Evolutionary conservation across 495 filamentous ascomycete genomes (phyloP), one percentile per base, ranked within the genome.

Genomic region (Trichoderma gamsii): DNA sequence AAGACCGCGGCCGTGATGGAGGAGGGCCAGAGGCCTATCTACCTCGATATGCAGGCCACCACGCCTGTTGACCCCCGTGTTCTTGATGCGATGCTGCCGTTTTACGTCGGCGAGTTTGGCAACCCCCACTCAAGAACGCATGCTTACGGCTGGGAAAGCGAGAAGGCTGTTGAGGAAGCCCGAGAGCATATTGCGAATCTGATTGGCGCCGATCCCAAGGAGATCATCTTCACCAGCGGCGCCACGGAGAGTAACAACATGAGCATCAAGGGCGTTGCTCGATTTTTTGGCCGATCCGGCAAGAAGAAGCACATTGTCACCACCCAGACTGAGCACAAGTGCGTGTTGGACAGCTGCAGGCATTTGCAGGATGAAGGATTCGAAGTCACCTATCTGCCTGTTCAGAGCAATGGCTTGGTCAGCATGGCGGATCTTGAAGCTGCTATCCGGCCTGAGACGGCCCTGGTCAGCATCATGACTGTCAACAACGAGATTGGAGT

Each of bases 401-500:
- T 99, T 21, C 84, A 92, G 78, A 82, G 71, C 74, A 96, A 89
- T 69, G 95, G 95, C 41, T 79, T 98, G 71, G 83, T 99, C 70
- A 85, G 91, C 66, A 84, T 98, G 82, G 82, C 92, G 67, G 86
- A 94, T 73, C 84, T 99, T n/a, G 91, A 96, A 79, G 89, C 86
- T 11, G 91, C 94, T 16, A 93, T 99, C 69, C 87, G 92, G 63
- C 93, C 93, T 2, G 93, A 97, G 41, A 99, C 95, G 41, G 87
- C 84, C 64, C 81, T 99, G 23, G 93, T 98, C 73, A 97, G 92
- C 77, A 91, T 99, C 76, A 99, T 99, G 95, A 88, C 96, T 0
- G 96, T 99, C 49, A 99, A 99, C 83, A 99, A 99, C 76, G 95
- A 99, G 79, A 98, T 98, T 72, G 95, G 95, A 73, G 95, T 99